A percentile compares a stretch with the other conserved stretches of the same genome.
Conservation (phyloP, 2,329 filamentous ascomycete genomes). For the Monosporascus sp. region DNA sequence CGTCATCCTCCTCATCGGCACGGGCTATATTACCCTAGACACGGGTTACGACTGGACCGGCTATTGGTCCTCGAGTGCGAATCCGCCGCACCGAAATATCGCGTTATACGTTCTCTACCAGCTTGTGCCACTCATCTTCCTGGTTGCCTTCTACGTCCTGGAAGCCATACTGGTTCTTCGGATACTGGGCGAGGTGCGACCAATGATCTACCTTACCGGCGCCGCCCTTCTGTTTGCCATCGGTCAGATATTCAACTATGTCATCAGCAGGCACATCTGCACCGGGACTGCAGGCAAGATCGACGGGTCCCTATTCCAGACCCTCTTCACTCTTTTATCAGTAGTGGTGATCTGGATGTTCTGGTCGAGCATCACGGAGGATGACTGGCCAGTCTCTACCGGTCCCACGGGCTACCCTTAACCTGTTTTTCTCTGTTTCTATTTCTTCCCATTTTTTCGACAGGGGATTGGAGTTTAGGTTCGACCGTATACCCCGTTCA, state of each 20-base stretch:
- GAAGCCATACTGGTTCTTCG: conserved; percentile 79
- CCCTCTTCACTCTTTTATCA: conserved; percentile 80
- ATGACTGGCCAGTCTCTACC: conserved; percentile 76
- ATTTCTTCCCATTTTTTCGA: conserved; percentile 16
- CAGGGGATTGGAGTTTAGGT: conserved; percentile 29
- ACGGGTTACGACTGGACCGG: conserved; percentile 83
- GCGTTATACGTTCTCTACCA: conserved; percentile 93
- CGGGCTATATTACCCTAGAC: conserved; percentile 92
- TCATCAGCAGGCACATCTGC: conserved; percentile 87
- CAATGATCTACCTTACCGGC: conserved; percentile 80
- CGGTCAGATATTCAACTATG: conserved; percentile 94
- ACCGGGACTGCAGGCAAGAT: conserved; percentile 77
- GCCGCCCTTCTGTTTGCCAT: conserved; percentile 81
- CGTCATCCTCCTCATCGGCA: conserved; percentile 72
- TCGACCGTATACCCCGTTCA: conserved; percentile 27
- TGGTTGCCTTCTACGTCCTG: conserved; percentile 81
- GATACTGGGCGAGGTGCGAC: conserved; percentile 80
- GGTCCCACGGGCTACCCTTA: conserved; percentile 34
- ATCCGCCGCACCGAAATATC: conserved; percentile 64
- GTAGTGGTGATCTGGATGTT: conserved; percentile 87
- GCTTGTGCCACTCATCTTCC: conserved; percentile 79
- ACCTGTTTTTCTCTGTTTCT: conserved; percentile 8
- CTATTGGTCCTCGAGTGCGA: conserved; percentile 61
- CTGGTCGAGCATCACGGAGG: conserved; percentile 98
- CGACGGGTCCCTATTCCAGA: conserved; percentile 89